Evolutionary conservation across 345 rosid genomes (phyloP), one percentile per base, ranked within the genome.

Genomic region (Citrus glauca): DNA sequence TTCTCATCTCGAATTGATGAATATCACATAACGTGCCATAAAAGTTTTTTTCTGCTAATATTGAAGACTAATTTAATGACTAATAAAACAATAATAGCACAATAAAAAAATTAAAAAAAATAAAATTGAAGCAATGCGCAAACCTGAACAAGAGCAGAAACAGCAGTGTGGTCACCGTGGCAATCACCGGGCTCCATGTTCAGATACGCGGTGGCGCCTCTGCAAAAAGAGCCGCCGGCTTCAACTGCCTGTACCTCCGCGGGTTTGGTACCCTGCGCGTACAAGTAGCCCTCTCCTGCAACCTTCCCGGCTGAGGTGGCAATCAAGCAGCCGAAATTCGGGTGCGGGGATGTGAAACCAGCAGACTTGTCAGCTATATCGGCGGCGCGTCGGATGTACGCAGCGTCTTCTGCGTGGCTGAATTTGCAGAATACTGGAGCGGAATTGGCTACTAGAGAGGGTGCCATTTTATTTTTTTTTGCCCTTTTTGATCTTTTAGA

Each of bases 131-230:
- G 48, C 24, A 9, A 28, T n/a, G 5, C 70, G 68, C 67, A 59
- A 81, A 92, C 98, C 98, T 93, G 86, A 87, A 93, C 91, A 75
- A 95, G 94, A 84, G 97, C 90, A 71, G 97, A 95, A 75, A 91
- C 89, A 5, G 98, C 97, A 55, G 90, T 74, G 78, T 85, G 84
- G 74, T 93, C 99, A 48, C 97, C 98, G 76, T 93, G 93, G 85
- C 97, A 95, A 79, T 95, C 98, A 27, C 97, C 99, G 33, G 98
- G 92, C 86, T 95, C 97, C 92, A 93, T 76, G 77, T 92, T 95
- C 35, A 95, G 82, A 83, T 89, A 95, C 66, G 97, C 99, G 0
- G 92, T 90, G 37, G 91, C 89, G 78, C 92, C 95, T 76, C 82
- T 82, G 64, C 88, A 87, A 64, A 38, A 72, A 67, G 79, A 88